Base-by-base conservation (phyloP, 345 rosid genomes). In the Eucalyptus pauciflora region DNA sequence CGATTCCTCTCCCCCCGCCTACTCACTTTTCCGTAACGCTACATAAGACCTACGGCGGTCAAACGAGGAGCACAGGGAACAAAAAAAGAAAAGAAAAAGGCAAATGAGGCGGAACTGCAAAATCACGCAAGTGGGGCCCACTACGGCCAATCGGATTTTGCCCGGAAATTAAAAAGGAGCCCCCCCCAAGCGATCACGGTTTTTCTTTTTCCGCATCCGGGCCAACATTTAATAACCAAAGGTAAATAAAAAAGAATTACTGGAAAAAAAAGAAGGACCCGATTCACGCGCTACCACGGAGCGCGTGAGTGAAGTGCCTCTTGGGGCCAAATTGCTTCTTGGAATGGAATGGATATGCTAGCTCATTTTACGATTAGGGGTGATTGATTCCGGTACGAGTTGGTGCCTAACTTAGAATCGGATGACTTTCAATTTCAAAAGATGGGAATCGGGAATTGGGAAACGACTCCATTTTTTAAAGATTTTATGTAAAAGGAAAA, bases 21-120 rank as follows among this genome's bases (percentile, higher is more conserved):
- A 22, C 46, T 37, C 46, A 43, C 76, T 37, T 87, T 87, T 48
- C 69, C 88, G 20, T 15, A 33, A 58, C 62, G 45, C 69, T 48
- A 41, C 50, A 27, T 58, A 60, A 56, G 46, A 43, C 88, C 88
- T 87, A 54, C 88, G 88, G 79, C 79, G 88, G 88, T 87, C 88
- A 60, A 87, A 33, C 50, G n/a, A 60, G 48, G 46, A 58, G 5
- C 48, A 13, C 50, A 12, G 62, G 37, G 29, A 43, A 25, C 17
- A 14, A 33, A 20, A 13, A 14, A 14, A 25, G 1, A 8, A 8
- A 13, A 5, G 3, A 5, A 86, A 60, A 60, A 4, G 69, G 69
- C 15, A 62, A 41, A 41, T 22, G 27, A 3, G 29, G 48, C 24
- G 15, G 83, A 41, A 20, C 20, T 76, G 13, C 22, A 22, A 43